Conservation (phyloP, 768 basidiomycete species). For the Hypsizygus marmoreus region DNA sequence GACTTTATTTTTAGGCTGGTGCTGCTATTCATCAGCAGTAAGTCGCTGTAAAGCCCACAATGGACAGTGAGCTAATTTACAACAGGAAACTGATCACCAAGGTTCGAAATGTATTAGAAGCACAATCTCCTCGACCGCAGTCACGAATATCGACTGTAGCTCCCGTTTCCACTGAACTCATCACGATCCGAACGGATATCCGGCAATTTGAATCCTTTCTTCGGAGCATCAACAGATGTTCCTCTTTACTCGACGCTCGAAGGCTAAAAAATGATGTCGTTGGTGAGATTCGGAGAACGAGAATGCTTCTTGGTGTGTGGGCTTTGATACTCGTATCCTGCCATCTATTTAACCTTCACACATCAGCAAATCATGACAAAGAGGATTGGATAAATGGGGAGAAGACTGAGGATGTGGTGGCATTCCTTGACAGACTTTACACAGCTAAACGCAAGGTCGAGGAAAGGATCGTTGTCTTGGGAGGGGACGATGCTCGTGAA, state of each 20-base stretch:
- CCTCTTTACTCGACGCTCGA: conserved; percentile 85
- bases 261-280: conserved; percentile 90
- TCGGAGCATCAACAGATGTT: conserved; percentile 77
- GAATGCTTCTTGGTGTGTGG: conserved; percentile 65
- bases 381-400: conserved; percentile 89
- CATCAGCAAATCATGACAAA: conserved; percentile 77
- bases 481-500: conserved; percentile 65
- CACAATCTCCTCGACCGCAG: conserved; percentile 65
- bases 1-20: conserved; percentile 38
- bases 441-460: conserved; percentile 89
- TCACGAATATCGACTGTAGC: conserved; percentile 41
- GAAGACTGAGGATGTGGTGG: conserved; percentile 81
- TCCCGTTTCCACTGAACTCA: conserved; percentile 57
- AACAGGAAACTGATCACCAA: conserved; percentile 81
- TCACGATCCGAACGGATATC: conserved; percentile 78
- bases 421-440: conserved; percentile 85
- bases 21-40: conserved; percentile 56
- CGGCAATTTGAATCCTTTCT: conserved; percentile 92
- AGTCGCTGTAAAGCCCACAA: conserved; percentile 7
- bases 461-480: conserved; percentile 78
- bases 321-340: neutral
- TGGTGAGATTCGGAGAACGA: conserved; percentile 85
- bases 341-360: neutral
- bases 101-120: conserved; percentile 82
- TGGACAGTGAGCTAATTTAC: conserved; percentile 8